A percentile compares a stretch with the other conserved stretches of the same genome.
Conservation (phyloP, 1,284 basidiomycete genomes). For the Apiotrichum veenhuisii region DNA sequence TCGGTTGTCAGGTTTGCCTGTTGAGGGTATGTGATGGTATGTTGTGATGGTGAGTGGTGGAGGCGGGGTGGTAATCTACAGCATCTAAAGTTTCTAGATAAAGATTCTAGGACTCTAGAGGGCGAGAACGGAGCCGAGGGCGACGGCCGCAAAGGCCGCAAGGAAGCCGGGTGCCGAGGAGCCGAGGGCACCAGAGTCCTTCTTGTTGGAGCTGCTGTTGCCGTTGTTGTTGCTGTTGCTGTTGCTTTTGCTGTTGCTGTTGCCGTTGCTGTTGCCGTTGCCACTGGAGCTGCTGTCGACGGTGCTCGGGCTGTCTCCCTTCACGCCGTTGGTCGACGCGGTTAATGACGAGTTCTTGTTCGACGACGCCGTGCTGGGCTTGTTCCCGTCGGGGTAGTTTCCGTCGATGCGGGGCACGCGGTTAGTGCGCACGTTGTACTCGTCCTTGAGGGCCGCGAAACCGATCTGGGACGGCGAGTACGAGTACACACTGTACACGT, state of each 20-base stretch:
- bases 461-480: conserved; percentile 20
- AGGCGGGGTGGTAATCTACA: background rate
- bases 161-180: background rate
- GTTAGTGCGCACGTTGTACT: background rate
- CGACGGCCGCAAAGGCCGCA: background rate
- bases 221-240: too few relatives aligned
- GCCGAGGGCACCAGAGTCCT: too few relatives aligned
- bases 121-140: background rate
- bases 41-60: background rate
- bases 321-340: too few relatives aligned
- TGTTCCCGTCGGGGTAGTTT: too few relatives aligned
- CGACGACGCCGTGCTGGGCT: too few relatives aligned
- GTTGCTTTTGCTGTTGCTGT: too few relatives aligned
- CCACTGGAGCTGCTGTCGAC: background rate
- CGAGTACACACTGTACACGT: conserved; percentile 12
- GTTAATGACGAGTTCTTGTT: too few relatives aligned
- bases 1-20: too few relatives aligned
- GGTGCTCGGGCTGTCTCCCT: too few relatives aligned
- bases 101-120: background rate
- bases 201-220: background rate
- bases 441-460: conserved; percentile 8
- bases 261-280: too few relatives aligned
- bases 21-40: too few relatives aligned
- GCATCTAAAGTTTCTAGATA: background rate
- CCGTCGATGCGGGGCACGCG: background rate